Percentiles rank a stretch among this genome's conserved stretches.
phyloP scores from a whole-genome alignment of 352 stramenopile genomes.

The Globisporangium nagaii region DNA sequence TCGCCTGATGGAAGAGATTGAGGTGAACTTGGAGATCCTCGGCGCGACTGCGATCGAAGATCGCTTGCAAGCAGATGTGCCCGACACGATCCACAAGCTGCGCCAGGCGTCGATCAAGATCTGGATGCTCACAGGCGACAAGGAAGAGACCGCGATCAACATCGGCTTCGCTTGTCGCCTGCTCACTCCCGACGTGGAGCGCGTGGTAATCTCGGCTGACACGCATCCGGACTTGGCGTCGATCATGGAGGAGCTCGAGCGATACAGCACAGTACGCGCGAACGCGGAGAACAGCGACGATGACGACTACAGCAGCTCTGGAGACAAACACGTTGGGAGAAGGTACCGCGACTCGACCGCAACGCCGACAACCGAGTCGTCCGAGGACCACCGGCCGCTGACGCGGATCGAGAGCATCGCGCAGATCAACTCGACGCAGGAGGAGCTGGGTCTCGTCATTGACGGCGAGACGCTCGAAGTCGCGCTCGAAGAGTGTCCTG shows the following conservation, averaged over 20 bases:
- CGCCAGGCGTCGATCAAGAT: conserved; percentile 91
- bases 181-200: conserved; percentile 90
- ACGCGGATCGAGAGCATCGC: conserved; percentile 71
- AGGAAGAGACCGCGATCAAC: conserved; percentile 95
- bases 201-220: conserved; percentile 75
- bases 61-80: conserved; percentile 88
- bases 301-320: conserved; percentile 5
- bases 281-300: not conserved
- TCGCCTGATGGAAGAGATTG: conserved; percentile 80
- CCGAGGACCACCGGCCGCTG: conserved; percentile 24
- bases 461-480: conserved; percentile 80
- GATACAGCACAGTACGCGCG: conserved; percentile 23
- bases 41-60: conserved; percentile 94
- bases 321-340: not conserved
- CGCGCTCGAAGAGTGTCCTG: conserved; percentile 65
- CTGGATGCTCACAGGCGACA: conserved; percentile 95
- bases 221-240: conserved; percentile 59
- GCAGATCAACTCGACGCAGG: conserved; percentile 24
- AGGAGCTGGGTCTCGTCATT: conserved; percentile 68
- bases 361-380: conserved; percentile 4
- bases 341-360: conserved; percentile 2
- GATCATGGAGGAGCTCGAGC: conserved; percentile 60
- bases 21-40: conserved; percentile 82
- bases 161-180: conserved; percentile 92
- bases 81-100: conserved; percentile 90